Conservation (phyloP, 2,329 filamentous ascomycete species). For the Paracorniculantispora psalliotae region DNA sequence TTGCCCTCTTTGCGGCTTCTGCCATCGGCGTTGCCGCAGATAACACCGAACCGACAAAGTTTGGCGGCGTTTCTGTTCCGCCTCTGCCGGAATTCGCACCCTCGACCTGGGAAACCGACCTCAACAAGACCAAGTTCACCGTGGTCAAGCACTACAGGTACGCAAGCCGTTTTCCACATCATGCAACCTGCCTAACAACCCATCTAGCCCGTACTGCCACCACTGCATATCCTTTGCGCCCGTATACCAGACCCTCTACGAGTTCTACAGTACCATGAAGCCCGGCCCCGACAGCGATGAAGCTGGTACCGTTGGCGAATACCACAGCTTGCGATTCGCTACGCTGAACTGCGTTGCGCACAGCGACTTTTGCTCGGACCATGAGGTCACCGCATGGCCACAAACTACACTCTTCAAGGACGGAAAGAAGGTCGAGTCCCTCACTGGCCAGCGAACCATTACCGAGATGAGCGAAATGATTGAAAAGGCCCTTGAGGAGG, state of each 20-base stretch:
- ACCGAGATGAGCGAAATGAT: constrained; percentile 62
- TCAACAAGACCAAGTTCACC: constrained; percentile 48
- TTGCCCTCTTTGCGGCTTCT: constrained; percentile 44
- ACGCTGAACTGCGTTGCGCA: constrained; percentile 81
- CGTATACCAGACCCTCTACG: constrained; percentile 85
- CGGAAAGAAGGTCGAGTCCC: constrained; percentile 59
- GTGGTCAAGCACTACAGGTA: constrained; percentile 66
- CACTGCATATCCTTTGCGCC: constrained; percentile 80
- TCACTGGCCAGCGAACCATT: constrained; percentile 65
- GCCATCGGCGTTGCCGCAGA: constrained; percentile 36
- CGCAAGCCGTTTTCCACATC: background rate
- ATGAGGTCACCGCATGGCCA: constrained; percentile 67
- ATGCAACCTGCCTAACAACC: constrained; percentile 21
- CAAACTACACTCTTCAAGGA: constrained; percentile 76
- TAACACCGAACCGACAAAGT: constrained; percentile 45
- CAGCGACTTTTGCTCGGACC: constrained; percentile 67
- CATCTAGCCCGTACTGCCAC: constrained; percentile 52
- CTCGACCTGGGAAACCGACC: constrained; percentile 51
- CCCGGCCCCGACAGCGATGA: constrained; percentile 53
- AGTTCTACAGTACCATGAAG: constrained; percentile 88
- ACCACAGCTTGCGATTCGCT: constrained; percentile 86
- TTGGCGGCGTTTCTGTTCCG: constrained; percentile 64
- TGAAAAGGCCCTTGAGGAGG: constrained; percentile 70
- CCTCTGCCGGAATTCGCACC: constrained; percentile 57
- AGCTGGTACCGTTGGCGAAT: constrained; percentile 63